Base-by-base conservation (phyloP, 2,329 filamentous ascomycete genomes). In the Zelopaecilomyces penicillatus region DNA sequence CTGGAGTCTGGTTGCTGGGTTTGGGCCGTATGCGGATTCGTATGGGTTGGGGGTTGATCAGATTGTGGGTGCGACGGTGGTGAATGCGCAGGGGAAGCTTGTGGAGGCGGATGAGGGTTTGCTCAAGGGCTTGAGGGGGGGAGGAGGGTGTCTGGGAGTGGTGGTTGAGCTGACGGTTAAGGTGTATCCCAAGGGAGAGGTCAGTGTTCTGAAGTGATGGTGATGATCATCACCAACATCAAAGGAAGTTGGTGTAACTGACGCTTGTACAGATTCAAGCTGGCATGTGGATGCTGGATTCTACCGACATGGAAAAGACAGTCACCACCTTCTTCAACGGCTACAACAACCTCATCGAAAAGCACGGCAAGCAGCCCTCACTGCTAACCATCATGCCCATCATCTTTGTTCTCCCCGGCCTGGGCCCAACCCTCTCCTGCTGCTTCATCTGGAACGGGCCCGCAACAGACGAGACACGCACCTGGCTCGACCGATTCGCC, bases 121-220 rank as follows among this genome's bases (percentile, higher is more conserved):
- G 31, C 48, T 70, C 12, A 59, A 57, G 36, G 65, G 60, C 1
- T 63, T 70, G 12, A 56, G 66, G 1, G 68, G 68, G 3, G 66
- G 57, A 4, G 66, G 67, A 28, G 63, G 66, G 4, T 56, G 56
- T 8, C 61, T 70, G 27, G 67, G 65, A 3, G 54, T 67, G 8
- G 63, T 71, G 36, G 59, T 65, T 6, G 65, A 69, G 46, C 33
- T 69, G 5, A 62, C 57, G 3, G 57, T 70, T 46, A 68, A 63
- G 46, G 52, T 68, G 3, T 68, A 69, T 44, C 56, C 59, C 19
- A 19, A 19, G 19, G 19, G 19, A 19, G 19, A 19, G 19, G 19
- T 19, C 19, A 19, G 19, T 19, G 3, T 19, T 19, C 19, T 19
- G 19, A 19, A 19, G 19, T 19, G 19, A 19, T 19, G 19, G 19